Conservation (phyloP, 2,329 filamentous ascomycete species). For the Aspergillus versicolor region DNA sequence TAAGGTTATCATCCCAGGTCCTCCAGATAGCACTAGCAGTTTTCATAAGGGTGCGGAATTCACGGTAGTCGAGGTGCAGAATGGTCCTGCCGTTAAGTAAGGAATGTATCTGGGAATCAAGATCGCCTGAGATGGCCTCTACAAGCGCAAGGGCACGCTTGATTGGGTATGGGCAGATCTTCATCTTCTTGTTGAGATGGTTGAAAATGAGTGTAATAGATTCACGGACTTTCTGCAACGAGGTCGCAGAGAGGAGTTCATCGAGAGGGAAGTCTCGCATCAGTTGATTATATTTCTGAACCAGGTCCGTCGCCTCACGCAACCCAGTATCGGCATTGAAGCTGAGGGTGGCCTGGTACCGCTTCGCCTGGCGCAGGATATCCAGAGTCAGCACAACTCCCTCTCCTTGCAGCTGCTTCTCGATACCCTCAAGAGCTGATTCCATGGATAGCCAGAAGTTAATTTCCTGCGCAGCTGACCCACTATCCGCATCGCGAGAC, state of each 20-base stretch:
- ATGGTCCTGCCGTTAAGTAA: constrained; percentile 82
- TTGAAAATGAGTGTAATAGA: constrained; percentile 85
- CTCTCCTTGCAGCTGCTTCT: constrained; percentile 81
- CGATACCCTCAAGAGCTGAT: constrained; percentile 85
- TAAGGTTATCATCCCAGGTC: constrained; percentile 92
- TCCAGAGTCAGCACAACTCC: constrained; percentile 90
- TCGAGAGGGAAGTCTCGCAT: constrained; percentile 98
- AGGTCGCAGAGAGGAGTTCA: constrained; percentile 88
- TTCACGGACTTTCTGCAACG: constrained; percentile 82
- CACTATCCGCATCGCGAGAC: constrained; percentile 74
- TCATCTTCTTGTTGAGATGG: constrained; percentile 96
- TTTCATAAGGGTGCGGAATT: constrained; percentile 83
- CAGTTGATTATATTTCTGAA: constrained; percentile 97
- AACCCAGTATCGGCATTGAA: constrained; percentile 94
- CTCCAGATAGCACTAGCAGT: constrained; percentile 82
- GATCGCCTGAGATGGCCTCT: constrained; percentile 90
- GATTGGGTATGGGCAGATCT: constrained; percentile 94
- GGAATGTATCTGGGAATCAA: constrained; percentile 82
- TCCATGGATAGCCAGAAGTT: constrained; percentile 99
- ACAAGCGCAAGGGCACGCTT: constrained; percentile 88
- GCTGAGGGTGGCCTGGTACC: constrained; percentile 95
- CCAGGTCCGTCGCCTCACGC: constrained; percentile 92
- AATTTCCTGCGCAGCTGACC: constrained; percentile 92
- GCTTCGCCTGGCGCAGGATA: constrained; percentile 93
- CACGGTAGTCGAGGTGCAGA: constrained; percentile 87